These are phyloP conservation scores for Effrenium voratum DNA, from an alignment of 73 alveolate species.

Conservation along the genomic window DNA sequence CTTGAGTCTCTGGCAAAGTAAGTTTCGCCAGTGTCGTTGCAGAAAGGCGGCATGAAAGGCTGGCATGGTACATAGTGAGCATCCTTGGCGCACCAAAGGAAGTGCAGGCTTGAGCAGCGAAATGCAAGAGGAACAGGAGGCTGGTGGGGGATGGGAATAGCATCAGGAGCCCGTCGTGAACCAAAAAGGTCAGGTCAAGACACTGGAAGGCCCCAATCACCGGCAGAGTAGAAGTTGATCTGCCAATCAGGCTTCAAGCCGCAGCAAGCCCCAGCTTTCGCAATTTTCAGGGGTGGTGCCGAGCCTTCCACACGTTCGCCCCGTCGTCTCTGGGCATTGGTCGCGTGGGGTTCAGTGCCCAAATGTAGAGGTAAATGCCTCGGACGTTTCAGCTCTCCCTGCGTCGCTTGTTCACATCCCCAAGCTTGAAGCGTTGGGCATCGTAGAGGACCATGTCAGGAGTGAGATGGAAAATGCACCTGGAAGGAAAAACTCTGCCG, in stretches of 20 bases:
- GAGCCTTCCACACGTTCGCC: conserved; percentile 64
- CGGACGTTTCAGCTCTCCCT: too few relatives aligned
- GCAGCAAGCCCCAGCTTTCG: neutral
- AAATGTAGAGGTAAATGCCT: conserved; percentile 63
- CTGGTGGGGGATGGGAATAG: too few relatives aligned
- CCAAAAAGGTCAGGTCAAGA: neutral
- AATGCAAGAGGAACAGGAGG: neutral
- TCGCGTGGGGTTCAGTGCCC: conserved; percentile 72
- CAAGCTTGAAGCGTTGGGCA: conserved; percentile 19
- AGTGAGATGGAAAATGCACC: conserved; percentile 79
- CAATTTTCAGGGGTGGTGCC: too few relatives aligned
- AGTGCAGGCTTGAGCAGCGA: neutral
- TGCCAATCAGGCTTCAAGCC: neutral
- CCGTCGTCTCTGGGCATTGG: conserved; percentile 84
- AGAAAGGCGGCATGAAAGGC: conserved; percentile 52
- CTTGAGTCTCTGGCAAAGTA: conserved; percentile 13
- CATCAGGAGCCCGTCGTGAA: too few relatives aligned
- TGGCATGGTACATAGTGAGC: neutral
- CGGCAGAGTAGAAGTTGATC: conserved; percentile 48
- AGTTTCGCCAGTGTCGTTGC: conserved; percentile 50
- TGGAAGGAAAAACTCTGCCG: neutral
- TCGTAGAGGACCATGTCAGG: conserved; percentile 93
- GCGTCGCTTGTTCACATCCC: neutral
- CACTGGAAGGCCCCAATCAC: conserved; percentile 15
- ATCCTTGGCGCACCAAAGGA: neutral